Base-by-base conservation (phyloP, 2,329 filamentous ascomycete genomes). In the Fusarium haematococcum region DNA sequence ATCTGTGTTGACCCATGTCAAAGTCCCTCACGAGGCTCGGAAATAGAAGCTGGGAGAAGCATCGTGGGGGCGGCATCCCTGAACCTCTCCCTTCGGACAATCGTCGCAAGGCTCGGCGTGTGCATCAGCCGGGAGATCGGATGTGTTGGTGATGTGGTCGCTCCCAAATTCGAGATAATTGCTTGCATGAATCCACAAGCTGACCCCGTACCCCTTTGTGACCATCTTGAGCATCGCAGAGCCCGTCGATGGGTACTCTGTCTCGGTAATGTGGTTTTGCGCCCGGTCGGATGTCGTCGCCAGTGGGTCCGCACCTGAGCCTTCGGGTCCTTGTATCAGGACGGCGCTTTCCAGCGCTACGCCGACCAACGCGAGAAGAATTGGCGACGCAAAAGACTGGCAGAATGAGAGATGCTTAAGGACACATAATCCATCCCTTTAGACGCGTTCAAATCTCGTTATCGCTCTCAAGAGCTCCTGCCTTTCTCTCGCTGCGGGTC, bases 251-350 rank as follows among this genome's bases (percentile, higher is more conserved):
- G 56, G 56, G 56, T 73, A 63, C 69, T 67, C 58, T 66, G 63
- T 71, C 68, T 73, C 72, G 73, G 74, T 77, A 79, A 73, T 79
- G 77, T 73, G 67, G 69, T 71, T 71, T 73, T 65, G 61, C 71
- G 70, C 75, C 75, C 79, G 80, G 75, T 76, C 79, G 79, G 79
- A 80, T 81, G 79, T 81, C 78, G 80, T 81, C 75, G 68, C 71
- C 72, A 75, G 80, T 81, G 80, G 80, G 75, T 79, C 78, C 79
- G 70, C 70, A 78, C 72, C 75, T 72, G 71, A 76, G 70, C 66
- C 70, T 68, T 77, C 73, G 70, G 69, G 66, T 75, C 69, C 68
- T 67, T 75, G 77, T 75, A 76, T 76, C 66, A 74, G 65, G 69
- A 70, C 58, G 58, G 75, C 62, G 57, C 68, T 69, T 70, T 66